phyloP scores from a whole-genome alignment of 352 stramenopile genomes.

The Blastocystis sp. region DNA sequence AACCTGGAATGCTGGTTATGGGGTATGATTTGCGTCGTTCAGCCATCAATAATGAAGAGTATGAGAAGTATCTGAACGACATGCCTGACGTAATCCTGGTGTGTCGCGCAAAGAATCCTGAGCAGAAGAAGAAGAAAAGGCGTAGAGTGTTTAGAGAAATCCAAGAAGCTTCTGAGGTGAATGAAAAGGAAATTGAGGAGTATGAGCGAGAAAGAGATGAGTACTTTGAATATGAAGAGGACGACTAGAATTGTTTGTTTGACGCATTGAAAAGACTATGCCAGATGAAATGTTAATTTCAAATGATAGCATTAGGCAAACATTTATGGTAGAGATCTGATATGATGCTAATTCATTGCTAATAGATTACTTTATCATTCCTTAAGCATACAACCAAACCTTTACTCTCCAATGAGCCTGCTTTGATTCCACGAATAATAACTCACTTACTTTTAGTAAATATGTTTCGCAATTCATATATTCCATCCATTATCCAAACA shows the following conservation, averaged over 20 bases:
- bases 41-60: constrained; percentile 86
- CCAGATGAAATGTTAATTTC: no score
- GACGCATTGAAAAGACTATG: no score
- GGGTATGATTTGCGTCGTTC: constrained; percentile 92
- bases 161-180: not conserved
- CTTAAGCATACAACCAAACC: no score
- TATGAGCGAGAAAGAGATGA: constrained; percentile 53
- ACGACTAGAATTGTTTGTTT: not conserved
- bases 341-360: no score
- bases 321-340: no score
- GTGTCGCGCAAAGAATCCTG: not conserved
- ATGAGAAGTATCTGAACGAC: not conserved
- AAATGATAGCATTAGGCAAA: no score
- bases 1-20: constrained; percentile 89
- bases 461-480: no score
- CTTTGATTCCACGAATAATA: no score
- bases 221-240: constrained; percentile 8
- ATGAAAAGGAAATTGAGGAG: constrained; percentile 11
- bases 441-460: no score
- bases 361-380: no score
- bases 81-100: constrained; percentile 50
- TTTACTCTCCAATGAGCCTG: no score
- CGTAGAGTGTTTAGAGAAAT: not conserved
- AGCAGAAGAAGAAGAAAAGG: constrained; percentile 41
- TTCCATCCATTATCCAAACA: no score